Percentiles rank a stretch among this genome's conserved stretches.
Conservation (phyloP, 805 yeast species). For the Lipomyces sp. region DNA sequence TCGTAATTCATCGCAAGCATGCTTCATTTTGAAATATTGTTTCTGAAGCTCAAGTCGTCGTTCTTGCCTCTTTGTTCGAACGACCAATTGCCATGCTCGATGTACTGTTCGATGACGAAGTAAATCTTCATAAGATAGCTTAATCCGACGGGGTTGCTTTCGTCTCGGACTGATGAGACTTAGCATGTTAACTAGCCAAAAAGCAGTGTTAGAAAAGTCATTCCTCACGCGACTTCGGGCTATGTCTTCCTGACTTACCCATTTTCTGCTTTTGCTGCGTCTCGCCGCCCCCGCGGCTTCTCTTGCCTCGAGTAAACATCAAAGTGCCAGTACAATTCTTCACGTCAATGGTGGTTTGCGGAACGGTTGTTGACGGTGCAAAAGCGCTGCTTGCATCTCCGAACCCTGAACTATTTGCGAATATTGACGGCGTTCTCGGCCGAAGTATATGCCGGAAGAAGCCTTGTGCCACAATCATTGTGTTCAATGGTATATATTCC, state of each 20-base stretch:
- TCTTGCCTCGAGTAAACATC: slow-evolving; percentile 54
- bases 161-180: slow-evolving; percentile 85
- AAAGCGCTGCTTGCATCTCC: background rate
- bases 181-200: slow-evolving; percentile 56
- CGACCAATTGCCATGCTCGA: slow-evolving; percentile 76
- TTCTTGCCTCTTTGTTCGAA: slow-evolving; percentile 56
- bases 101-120: slow-evolving; percentile 82
- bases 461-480: background rate
- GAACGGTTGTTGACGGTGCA: too few species aligned
- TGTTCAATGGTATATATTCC: background rate
- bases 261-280: slow-evolving; percentile 42
- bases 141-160: slow-evolving; percentile 83
- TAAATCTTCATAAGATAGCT: slow-evolving; percentile 76
- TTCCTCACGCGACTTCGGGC: too few species aligned
- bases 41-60: slow-evolving; percentile 46
- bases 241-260: slow-evolving; percentile 14
- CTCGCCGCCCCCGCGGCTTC: slow-evolving; percentile 51
- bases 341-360: background rate
- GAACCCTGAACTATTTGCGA: background rate
- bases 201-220: slow-evolving; percentile 50
- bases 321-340: slow-evolving; percentile 14
- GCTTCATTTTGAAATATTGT: slow-evolving; percentile 68
- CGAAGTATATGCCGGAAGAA: background rate
- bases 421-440: background rate
- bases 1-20: slow-evolving; percentile 73